Percentiles rank a stretch among this genome's conserved stretches.
Conservation (phyloP, 768 basidiomycete genomes). For the Pholiota conissans region DNA sequence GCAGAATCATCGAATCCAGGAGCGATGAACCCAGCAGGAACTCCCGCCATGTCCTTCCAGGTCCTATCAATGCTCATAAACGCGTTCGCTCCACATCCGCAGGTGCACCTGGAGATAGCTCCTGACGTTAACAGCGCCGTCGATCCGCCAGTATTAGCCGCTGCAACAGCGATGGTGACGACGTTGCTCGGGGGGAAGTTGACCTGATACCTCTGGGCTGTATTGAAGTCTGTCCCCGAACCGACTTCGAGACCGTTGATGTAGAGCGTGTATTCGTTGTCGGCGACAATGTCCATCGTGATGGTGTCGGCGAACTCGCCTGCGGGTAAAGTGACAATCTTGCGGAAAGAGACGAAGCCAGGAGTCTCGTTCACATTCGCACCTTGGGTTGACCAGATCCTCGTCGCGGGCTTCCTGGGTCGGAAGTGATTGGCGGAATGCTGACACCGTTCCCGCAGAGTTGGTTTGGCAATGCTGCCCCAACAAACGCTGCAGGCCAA, state of each 20-base stretch:
- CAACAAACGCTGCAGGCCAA: slow-evolving; percentile 17
- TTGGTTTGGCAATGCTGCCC: not conserved
- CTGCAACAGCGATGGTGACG: not conserved
- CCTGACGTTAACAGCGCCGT: not conserved
- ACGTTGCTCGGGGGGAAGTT: not conserved
- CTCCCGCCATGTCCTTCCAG: not conserved
- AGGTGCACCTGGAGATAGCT: not conserved
- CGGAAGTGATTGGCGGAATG: not conserved
- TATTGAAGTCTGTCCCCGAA: not conserved
- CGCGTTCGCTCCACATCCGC: not conserved
- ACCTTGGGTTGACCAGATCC: slow-evolving; percentile 9
- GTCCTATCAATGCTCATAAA: not conserved
- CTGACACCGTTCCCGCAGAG: not conserved
- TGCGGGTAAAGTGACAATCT: slow-evolving; percentile 4
- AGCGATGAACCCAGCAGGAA: not conserved
- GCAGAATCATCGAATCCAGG: not conserved
- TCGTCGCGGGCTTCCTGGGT: not conserved
- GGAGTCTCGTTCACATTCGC: not conserved
- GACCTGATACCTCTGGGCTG: not conserved
- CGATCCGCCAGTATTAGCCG: not conserved
- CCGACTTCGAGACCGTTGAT: slow-evolving; percentile 1
- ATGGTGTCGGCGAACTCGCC: not conserved
- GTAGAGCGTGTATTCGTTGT: not conserved
- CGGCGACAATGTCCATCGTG: not conserved
- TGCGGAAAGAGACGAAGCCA: slow-evolving; percentile 6